phyloP scores from a whole-genome alignment of 306 rosid species.

The Senna tora region DNA sequence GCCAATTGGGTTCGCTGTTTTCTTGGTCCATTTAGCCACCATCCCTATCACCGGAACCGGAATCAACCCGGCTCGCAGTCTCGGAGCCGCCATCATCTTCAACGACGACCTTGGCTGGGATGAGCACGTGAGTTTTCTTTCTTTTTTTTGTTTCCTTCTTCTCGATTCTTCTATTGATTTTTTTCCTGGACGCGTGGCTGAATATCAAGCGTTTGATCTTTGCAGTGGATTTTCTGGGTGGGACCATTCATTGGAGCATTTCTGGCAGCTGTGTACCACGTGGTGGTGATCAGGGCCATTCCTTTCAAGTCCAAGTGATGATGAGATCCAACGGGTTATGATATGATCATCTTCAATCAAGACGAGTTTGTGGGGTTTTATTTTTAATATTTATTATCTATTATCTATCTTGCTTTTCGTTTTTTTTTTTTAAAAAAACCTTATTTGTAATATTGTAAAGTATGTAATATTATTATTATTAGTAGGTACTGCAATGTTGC shows the following conservation, averaged over 20 bases:
- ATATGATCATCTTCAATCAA: slow-evolving; percentile 1
- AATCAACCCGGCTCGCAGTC: slow-evolving; percentile 59
- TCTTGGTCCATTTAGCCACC: slow-evolving; percentile 60
- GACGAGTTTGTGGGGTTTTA: slow-evolving; percentile 41
- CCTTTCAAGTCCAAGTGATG: slow-evolving; percentile 56
- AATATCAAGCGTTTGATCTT: background rate
- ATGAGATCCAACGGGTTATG: slow-evolving; percentile 28
- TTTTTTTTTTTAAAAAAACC: background rate
- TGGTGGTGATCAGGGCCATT: slow-evolving; percentile 56
- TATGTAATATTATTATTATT: slow-evolving; percentile 12
- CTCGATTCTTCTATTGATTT: background rate
- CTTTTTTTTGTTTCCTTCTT: too few relatives aligned
- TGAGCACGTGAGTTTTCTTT: slow-evolving; percentile 51
- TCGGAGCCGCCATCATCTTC: slow-evolving; percentile 60
- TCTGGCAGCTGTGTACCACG: slow-evolving; percentile 59
- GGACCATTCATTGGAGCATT: slow-evolving; percentile 62
- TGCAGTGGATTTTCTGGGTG: slow-evolving; percentile 64
- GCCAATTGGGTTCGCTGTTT: slow-evolving; percentile 62
- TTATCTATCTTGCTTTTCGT: too few relatives aligned
- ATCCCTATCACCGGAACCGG: slow-evolving; percentile 65
- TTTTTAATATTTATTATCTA: background rate
- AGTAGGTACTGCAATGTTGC: slow-evolving; percentile 33
- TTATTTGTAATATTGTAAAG: slow-evolving; percentile 40
- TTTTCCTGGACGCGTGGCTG: background rate
- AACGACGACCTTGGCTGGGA: slow-evolving; percentile 56